phyloP scores from a whole-genome alignment of 208 protist species.

The Crithidia brevicula region DNA sequence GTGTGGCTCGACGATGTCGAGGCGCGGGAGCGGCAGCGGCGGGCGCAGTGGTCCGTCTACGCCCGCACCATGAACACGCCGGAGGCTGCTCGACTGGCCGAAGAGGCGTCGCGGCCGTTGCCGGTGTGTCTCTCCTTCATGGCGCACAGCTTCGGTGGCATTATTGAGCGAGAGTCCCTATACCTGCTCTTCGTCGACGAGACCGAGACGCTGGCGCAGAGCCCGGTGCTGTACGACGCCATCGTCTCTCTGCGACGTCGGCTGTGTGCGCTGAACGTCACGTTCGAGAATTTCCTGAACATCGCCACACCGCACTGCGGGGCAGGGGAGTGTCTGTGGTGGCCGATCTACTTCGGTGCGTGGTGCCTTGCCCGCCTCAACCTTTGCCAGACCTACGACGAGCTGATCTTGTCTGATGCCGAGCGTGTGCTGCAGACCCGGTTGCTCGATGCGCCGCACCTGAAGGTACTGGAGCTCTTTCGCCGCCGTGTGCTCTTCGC shows the following conservation, averaged over 20 bases:
- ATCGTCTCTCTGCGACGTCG: slow-evolving; percentile 34
- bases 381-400: slow-evolving; percentile 46
- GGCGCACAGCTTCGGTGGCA: slow-evolving; percentile 74
- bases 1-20: slow-evolving; percentile 50
- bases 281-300: slow-evolving; percentile 67
- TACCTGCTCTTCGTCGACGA: slow-evolving; percentile 51
- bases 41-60: slow-evolving; percentile 13
- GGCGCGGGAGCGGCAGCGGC: slow-evolving; percentile 21
- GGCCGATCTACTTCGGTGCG: slow-evolving; percentile 51
- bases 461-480: slow-evolving; percentile 52
- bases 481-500: slow-evolving; percentile 67
- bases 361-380: slow-evolving; percentile 43
- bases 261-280: slow-evolving; percentile 34
- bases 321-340: slow-evolving; percentile 52
- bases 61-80: slow-evolving; percentile 5
- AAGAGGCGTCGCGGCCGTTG: slow-evolving; percentile 10
- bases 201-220: slow-evolving; percentile 19
- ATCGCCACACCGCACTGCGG: slow-evolving; percentile 74
- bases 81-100: slow-evolving; percentile 13
- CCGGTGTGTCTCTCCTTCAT: slow-evolving; percentile 64
- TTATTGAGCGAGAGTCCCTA: slow-evolving; percentile 70
- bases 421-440: slow-evolving; percentile 38
- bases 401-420: slow-evolving; percentile 57
- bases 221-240: slow-evolving; percentile 22
- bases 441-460: slow-evolving; percentile 54